phyloP scores from a whole-genome alignment of 2,329 filamentous ascomycete species.

The Pestalotiopsis sp. region DNA sequence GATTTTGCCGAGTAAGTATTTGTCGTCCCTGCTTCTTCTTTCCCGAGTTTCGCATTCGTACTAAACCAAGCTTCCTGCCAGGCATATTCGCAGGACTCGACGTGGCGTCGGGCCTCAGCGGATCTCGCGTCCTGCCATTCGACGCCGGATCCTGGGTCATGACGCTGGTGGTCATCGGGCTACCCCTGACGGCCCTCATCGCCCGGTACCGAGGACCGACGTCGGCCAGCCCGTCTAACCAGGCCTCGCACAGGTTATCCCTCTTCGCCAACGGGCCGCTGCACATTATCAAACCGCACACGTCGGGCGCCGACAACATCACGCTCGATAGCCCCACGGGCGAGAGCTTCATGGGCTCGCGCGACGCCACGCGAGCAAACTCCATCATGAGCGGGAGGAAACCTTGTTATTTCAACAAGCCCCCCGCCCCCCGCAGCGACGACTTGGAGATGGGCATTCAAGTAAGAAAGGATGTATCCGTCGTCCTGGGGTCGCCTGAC shows the following conservation, averaged over 20 bases:
- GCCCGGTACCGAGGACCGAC: constrained; percentile 35
- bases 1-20: constrained; percentile 53
- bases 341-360: constrained; percentile 6
- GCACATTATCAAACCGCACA: background rate
- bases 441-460: constrained; percentile 7
- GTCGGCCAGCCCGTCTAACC: constrained; percentile 6
- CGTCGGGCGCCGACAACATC: background rate
- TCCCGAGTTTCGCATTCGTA: background rate
- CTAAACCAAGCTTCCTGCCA: constrained; percentile 23
- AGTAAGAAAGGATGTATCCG: constrained; percentile 1
- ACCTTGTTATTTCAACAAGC: background rate
- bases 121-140: constrained; percentile 43
- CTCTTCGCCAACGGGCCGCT: constrained; percentile 10
- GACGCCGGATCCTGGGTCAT: constrained; percentile 52
- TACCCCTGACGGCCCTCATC: constrained; percentile 54
- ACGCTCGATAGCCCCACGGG: background rate
- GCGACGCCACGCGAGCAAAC: background rate
- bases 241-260: constrained; percentile 6
- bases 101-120: constrained; percentile 48
- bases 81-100: constrained; percentile 54
- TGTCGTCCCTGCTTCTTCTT: background rate
- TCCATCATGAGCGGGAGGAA: background rate
- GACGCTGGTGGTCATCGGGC: constrained; percentile 52
- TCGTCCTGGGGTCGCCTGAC: background rate
- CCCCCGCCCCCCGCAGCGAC: background rate